Base-by-base conservation (phyloP, 169 alveolate species). In the Plasmodium berghei region DNA sequence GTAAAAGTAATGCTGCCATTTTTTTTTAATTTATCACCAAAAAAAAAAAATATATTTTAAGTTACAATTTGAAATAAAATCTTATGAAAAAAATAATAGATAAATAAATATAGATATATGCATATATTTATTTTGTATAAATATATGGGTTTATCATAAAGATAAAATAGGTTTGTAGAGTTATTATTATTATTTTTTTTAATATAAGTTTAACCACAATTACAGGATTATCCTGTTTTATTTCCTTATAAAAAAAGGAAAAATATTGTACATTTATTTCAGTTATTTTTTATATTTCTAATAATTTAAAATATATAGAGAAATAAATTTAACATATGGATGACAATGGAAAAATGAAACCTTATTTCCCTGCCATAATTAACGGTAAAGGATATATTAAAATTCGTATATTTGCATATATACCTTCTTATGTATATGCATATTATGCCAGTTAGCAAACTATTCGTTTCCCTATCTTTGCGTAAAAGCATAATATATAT, bases 341-440 rank as follows among this genome's bases (percentile, higher is more conserved):
- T 40, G 62, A 40, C 14, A 75, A 74, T 34, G 58, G 4, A n/a
- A 74, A 75, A 40, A 75, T 75, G 88, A 75, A 75, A 24, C 88
- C 88, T 12, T 75, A 61, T 52, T 75, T 75, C 26, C 88, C 88
- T 20, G 88, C 74, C 16, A 63, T 48, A 34, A 8, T 75, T 59
- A 42, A 63, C 9, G 88, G 88, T 75, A 48, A 75, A 55, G 5
- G 56, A 55, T 18, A 45, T 14, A 22, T 52, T 4, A 28, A 22
- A 16, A 40, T 56, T 59, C 4, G 18, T 18, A 6, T 73, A n/a
- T 28, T 9, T 4, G 12, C 59, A 73, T 9, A 22, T 28, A 49
- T 14, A 34, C 18, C 18, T 46, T 6, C 28, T 59, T 12, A 26
- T 62, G 9, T 58, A 45, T 42, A 40, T 58, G 6, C n/a, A 58